Conservation (phyloP, 1,284 basidiomycete species). For the Leccinum idahoense region DNA sequence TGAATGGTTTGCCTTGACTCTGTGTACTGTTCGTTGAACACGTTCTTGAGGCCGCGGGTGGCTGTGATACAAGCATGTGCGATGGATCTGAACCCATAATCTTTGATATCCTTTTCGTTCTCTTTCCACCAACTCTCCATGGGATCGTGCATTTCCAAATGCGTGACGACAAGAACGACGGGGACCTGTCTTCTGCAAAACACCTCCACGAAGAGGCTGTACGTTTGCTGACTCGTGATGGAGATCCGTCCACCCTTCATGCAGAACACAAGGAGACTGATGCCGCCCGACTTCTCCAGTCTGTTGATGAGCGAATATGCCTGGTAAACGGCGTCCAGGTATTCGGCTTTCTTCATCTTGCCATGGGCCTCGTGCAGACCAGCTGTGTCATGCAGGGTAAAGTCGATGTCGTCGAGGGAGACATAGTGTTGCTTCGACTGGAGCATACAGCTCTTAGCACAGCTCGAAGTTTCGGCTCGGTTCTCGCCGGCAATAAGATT, state of each 20-base stretch:
- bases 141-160: constrained; percentile 30
- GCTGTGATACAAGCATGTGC: constrained; percentile 29
- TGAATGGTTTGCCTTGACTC: constrained; percentile 16
- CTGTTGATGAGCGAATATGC: constrained; percentile 30
- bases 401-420: constrained; percentile 12
- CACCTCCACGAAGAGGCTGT: constrained; percentile 28
- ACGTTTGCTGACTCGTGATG: constrained; percentile 27
- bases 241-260: constrained; percentile 34
- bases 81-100: constrained; percentile 20
- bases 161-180: constrained; percentile 33
- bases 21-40: constrained; percentile 22
- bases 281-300: constrained; percentile 28
- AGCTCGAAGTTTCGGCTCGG: constrained; percentile 19
- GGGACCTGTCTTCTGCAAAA: constrained; percentile 30
- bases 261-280: constrained; percentile 37
- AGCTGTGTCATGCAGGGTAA: constrained; percentile 35
- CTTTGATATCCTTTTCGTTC: constrained; percentile 19
- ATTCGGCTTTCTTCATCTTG: constrained; percentile 17
- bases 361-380: constrained; percentile 35
- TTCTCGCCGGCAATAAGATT: constrained; percentile 25
- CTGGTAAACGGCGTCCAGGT: constrained; percentile 29
- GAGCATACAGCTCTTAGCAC: constrained; percentile 22
- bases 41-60: constrained; percentile 17
- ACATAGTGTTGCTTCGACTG: constrained; percentile 15
- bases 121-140: constrained; percentile 32